Conservation (phyloP, 345 rosid species). For the Eucalyptus grandis region DNA sequence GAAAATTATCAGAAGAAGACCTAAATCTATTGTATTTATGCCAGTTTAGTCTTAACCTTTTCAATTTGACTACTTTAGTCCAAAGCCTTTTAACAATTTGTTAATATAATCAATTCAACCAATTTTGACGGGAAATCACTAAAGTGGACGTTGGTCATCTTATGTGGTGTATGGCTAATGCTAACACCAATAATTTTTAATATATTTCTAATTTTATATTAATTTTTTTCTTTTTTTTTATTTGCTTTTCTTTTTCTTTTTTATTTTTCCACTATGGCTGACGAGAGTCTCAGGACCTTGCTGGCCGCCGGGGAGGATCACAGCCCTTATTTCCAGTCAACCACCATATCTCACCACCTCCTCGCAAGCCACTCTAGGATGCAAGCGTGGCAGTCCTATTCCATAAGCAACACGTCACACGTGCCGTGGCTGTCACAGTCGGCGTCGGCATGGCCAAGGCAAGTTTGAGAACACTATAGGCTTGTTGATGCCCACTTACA, state of each 20-base stretch:
- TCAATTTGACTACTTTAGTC: too few relatives aligned
- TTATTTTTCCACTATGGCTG: neutral
- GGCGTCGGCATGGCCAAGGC: neutral
- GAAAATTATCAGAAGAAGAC: fast-evolving
- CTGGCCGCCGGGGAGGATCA: neutral
- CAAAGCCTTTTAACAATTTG: too few relatives aligned
- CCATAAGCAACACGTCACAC: neutral
- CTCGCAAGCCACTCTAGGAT: neutral
- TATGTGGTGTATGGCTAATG: fast-evolving
- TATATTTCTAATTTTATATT: too few relatives aligned
- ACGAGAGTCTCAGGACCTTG: fast-evolving
- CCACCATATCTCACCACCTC: neutral
- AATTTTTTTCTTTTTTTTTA: too few relatives aligned
- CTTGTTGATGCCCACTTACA: neutral
- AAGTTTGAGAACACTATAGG: neutral
- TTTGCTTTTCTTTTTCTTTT: neutral
- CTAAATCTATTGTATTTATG: neutral
- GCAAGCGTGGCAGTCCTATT: neutral
- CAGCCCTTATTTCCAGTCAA: neutral
- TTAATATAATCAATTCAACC: neutral
- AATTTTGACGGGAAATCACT: too few relatives aligned
- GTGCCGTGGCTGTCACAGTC: neutral
- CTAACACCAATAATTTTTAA: fast-evolving
- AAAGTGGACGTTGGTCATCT: neutral
- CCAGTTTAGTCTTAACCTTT: too few relatives aligned